Conservation (phyloP, 768 basidiomycete genomes). For the Hygrophorus pudorinus region DNA sequence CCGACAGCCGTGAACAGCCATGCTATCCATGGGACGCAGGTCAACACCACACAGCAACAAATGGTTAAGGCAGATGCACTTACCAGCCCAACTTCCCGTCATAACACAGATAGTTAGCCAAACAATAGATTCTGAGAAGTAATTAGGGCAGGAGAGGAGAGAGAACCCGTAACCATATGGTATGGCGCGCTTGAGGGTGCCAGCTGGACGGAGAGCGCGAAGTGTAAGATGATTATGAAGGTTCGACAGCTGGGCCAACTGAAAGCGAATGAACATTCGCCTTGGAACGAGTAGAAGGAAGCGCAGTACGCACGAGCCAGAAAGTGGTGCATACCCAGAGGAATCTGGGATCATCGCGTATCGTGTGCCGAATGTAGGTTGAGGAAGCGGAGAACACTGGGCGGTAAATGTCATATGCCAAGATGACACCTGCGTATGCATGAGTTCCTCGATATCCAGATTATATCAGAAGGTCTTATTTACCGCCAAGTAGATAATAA, state of each 20-base stretch:
- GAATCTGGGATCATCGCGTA: constrained; percentile 57
- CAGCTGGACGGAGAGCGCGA: constrained; percentile 73
- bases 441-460: not conserved
- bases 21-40: constrained; percentile 28
- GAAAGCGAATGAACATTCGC: not conserved
- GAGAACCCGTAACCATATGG: constrained; percentile 91
- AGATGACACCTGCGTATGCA: constrained; percentile 44
- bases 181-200: constrained; percentile 70
- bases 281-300: not conserved
- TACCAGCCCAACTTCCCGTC: constrained; percentile 71
- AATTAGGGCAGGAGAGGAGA: constrained; percentile 85
- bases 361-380: constrained; percentile 49
- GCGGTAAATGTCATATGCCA: constrained; percentile 76
- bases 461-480: constrained; percentile 1
- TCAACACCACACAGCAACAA: not conserved
- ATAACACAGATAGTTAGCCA: constrained; percentile 68
- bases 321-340: constrained; percentile 54
- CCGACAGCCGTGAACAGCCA: no score
- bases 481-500: constrained; percentile 75
- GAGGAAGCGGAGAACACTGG: constrained; percentile 64
- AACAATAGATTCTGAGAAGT: constrained; percentile 78
- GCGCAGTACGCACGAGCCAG: constrained; percentile 57
- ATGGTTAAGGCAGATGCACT: constrained; percentile 18
- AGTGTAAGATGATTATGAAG: constrained; percentile 73
- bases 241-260: constrained; percentile 87